Evolutionary conservation across 2,329 filamentous ascomycete genomes (phyloP), one percentile per base, ranked within the genome.

Genomic region (Teratosphaeria nubilosa): DNA sequence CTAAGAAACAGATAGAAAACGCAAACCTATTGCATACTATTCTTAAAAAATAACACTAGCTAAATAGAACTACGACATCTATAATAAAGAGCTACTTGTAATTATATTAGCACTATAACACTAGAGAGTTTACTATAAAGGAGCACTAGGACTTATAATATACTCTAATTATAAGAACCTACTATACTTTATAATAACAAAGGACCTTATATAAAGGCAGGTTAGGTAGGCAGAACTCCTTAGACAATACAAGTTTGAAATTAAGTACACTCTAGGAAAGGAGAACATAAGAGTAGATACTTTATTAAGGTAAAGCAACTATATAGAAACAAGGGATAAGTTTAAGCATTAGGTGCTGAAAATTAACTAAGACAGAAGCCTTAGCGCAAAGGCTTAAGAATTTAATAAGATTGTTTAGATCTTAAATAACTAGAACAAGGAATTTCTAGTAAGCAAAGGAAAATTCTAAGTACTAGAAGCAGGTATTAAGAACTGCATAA

Each of bases 1-100:
- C 6, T 51, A 59, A 45, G 27, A 55, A 30, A 13, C 11, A 13
- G 25, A 56, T 45, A 51, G 50, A 2, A 59, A 56, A 52, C 37
- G 54, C 7, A 57, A 62, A 10, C 66, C 58, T 22, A 59, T 69
- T 0, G 64, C 63, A 2, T 72, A 60, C 59, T 65, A 59, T 30
- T 69, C 59, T 10, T 59, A 56, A 53, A 72, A 70, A 50, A 57
- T 68, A 7, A 59, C n/a, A 7, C 51, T 51, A 6, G 59, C 60
- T 1, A 56, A 73, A 59, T 60, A 54, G 5, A 74, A 73, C 59
- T 74, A 74, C 58, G 51, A 70, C 14, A 72, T 72, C 10, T 64
- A 74, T 54, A 60, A 74, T 54, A 72, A 73, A 55, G 70, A 74
- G 63, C 60, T 75, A 1, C 53, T 74, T 9, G 68, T 68, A 2